Conservation (phyloP, 345 rosid genomes). For the Cardamine chenopodiifolia region DNA sequence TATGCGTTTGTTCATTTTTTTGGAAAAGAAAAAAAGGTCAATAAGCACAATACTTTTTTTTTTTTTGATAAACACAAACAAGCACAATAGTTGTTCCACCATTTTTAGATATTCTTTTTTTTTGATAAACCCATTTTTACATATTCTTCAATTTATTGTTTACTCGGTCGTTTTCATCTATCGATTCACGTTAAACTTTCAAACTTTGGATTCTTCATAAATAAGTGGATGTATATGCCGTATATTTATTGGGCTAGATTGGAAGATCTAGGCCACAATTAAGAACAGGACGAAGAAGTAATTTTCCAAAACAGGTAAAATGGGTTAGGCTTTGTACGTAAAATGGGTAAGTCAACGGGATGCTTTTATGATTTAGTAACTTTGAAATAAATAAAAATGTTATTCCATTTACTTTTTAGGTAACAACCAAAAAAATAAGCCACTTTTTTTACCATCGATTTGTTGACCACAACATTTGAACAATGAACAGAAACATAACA, state of each 20-base stretch:
- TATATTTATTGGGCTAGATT: conserved; percentile 15
- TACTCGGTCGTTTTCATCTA: conserved; percentile 11
- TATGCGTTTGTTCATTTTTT: conserved; percentile 36
- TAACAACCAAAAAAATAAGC: conserved; percentile 1
- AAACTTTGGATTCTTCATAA: conserved; percentile 17
- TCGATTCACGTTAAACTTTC: conserved; percentile 17
- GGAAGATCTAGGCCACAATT: conserved; percentile 5
- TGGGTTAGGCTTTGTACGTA: conserved; percentile 41
- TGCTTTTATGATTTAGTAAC: background rate
- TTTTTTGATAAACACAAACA: background rate
- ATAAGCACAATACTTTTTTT: conserved; percentile 30
- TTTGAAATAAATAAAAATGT: background rate
- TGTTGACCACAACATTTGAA: conserved; percentile 20
- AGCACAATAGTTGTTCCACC: conserved; percentile 41
- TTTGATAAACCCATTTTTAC: background rate
- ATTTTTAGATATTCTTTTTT: background rate
- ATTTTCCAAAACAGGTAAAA: conserved; percentile 38
- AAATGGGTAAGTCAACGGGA: conserved; percentile 37
- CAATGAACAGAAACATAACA: conserved; percentile 8
- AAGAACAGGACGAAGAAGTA: conserved; percentile 29
- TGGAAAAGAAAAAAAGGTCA: conserved; percentile 37
- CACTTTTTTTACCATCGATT: background rate
- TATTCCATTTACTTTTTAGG: conserved; percentile 22
- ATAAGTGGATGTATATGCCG: conserved; percentile 29
- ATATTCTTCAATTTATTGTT: conserved; percentile 19